These are phyloP conservation scores for Fagus crenata DNA, from an alignment of 306 rosid species.

Conservation along the genomic window DNA sequence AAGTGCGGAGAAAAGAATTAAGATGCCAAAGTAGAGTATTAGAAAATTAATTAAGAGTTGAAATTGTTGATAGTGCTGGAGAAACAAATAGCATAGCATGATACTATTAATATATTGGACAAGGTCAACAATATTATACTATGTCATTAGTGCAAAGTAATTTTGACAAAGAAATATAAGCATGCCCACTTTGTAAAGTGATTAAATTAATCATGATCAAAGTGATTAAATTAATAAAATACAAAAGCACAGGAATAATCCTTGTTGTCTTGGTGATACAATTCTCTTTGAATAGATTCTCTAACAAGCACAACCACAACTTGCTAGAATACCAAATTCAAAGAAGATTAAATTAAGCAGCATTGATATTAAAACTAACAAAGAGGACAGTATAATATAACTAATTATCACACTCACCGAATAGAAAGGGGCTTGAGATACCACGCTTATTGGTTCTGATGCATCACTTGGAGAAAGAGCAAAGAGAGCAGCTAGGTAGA, in stretches of 20 bases:
- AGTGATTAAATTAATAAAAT: slow-evolving; percentile 14
- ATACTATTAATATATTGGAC: not conserved
- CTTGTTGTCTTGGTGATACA: slow-evolving; percentile 6
- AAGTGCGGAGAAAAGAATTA: not conserved
- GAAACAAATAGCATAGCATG: not conserved
- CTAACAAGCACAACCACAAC: slow-evolving; percentile 1
- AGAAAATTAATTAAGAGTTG: not conserved
- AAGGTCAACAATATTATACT: not conserved
- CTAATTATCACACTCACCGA: slow-evolving; percentile 49
- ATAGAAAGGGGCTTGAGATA: slow-evolving; percentile 76
- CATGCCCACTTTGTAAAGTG: slow-evolving; percentile 28
- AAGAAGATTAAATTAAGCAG: slow-evolving; percentile 14
- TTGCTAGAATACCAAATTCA: slow-evolving; percentile 12
- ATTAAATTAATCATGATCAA: slow-evolving; percentile 1
- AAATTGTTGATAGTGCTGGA: not conserved
- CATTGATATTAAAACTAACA: slow-evolving; percentile 5
- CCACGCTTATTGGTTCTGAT: slow-evolving; percentile 55
- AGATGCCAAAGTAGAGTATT: slow-evolving; percentile 7
- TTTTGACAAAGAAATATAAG: slow-evolving; percentile 13
- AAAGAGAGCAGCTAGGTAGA: slow-evolving; percentile 71
- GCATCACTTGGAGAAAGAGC: slow-evolving; percentile 64
- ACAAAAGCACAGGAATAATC: slow-evolving; percentile 12
- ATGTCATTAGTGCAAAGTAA: not conserved
- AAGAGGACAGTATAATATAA: not conserved
- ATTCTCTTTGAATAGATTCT: slow-evolving; percentile 33